These are phyloP conservation scores for Aureobasidium pullulans DNA, from an alignment of 2,329 filamentous ascomycete species.

Conservation along the genomic window DNA sequence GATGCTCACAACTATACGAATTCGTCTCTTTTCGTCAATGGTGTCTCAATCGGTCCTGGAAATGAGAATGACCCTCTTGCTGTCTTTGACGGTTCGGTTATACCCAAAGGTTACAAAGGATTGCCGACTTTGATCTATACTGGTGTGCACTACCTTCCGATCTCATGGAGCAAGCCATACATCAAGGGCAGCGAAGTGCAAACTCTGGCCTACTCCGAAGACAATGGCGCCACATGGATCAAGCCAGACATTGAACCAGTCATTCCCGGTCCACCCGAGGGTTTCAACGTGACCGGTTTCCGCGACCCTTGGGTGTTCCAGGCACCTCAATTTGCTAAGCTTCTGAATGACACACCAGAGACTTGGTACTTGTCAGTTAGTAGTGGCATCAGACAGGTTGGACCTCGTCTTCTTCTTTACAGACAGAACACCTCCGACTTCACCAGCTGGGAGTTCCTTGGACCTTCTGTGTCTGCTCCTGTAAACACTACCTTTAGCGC, in stretches of 20 bases:
- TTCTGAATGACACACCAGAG: constrained; percentile 28
- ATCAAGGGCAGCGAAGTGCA: constrained; percentile 41
- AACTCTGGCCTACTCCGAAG: constrained; percentile 35
- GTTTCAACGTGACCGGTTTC: constrained; percentile 36
- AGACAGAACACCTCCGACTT: constrained; percentile 32
- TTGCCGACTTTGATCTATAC: constrained; percentile 40
- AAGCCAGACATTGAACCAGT: constrained; percentile 32
- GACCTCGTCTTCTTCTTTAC: constrained; percentile 35
- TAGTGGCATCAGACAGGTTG: constrained; percentile 33
- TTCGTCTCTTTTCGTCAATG: neutral
- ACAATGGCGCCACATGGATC: constrained; percentile 35
- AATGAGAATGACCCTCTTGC: constrained; percentile 38
- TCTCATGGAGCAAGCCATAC: constrained; percentile 41
- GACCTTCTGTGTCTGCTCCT: constrained; percentile 10
- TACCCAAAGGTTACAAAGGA: constrained; percentile 37
- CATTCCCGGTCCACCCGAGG: constrained; percentile 34
- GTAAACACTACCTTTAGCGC: constrained; percentile 9
- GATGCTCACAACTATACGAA: constrained; percentile 35
- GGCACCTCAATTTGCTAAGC: constrained; percentile 29
- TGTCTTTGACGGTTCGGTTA: constrained; percentile 41
- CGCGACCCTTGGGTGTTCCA: constrained; percentile 39
- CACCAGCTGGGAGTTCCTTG: constrained; percentile 32
- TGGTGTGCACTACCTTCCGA: constrained; percentile 38
- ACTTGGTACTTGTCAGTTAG: constrained; percentile 36
- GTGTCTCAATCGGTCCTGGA: constrained; percentile 27